phyloP scores from a whole-genome alignment of 495 filamentous ascomycete species.

The Hypoxylon crocopeplum region DNA sequence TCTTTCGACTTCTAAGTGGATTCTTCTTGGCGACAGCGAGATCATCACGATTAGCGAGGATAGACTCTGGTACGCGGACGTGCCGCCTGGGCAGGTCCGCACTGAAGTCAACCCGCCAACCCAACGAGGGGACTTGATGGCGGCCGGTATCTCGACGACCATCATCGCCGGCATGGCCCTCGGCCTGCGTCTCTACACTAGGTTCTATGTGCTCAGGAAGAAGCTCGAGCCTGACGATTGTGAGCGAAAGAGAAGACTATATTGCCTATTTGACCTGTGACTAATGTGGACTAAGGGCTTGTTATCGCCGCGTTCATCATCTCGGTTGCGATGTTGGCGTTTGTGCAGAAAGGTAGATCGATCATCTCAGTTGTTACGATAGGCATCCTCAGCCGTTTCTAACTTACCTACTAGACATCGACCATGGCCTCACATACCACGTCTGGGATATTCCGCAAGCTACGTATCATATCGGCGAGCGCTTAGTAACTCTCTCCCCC shows the following conservation, averaged over 20 bases:
- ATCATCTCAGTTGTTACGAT: neutral
- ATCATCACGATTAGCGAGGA: conserved; percentile 17
- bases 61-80: conserved; percentile 17
- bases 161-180: conserved; percentile 20
- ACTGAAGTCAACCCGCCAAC: conserved; percentile 20
- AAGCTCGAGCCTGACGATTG: conserved; percentile 19
- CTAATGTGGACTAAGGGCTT: conserved; percentile 18
- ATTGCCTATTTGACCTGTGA: neutral
- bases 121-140: conserved; percentile 11
- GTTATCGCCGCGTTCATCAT: conserved; percentile 17
- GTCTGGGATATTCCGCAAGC: conserved; percentile 31
- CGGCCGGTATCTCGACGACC: conserved; percentile 22
- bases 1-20: neutral
- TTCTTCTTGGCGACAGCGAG: conserved; percentile 1
- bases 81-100: conserved; percentile 23
- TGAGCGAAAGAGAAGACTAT: conserved; percentile 1
- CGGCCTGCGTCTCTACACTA: conserved; percentile 16
- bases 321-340: conserved; percentile 26
- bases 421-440: conserved; percentile 31
- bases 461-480: conserved; percentile 27
- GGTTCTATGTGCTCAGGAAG: conserved; percentile 8
- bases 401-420: conserved; percentile 10
- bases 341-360: conserved; percentile 28
- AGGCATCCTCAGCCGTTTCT: neutral
- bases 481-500: conserved; percentile 16